Percentiles rank a stretch among this genome's conserved stretches.
phyloP scores from a whole-genome alignment of 306 rosid species.

The peach (Prunus persica) region Prunus_persica_NCBIv2 NC_034009.1:41648501-41649000 shows the following conservation, averaged over 20 bases:
- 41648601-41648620: neutral
- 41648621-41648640: neutral
- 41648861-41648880: too few species aligned
- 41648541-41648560: slow-evolving; percentile 54
- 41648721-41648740: neutral
- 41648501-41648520: slow-evolving; percentile 82
- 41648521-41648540: slow-evolving; percentile 80
- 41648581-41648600: neutral
- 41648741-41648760: neutral
- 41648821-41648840: too few species aligned
- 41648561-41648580: neutral
- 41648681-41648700: neutral
- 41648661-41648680: neutral
- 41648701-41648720: neutral
- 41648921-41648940: too few species aligned
- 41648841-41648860: too few species aligned
- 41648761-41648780: neutral
- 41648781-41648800: neutral
- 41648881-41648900: neutral
- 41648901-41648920: neutral
- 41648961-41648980: neutral
- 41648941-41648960: neutral
- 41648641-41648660: neutral
- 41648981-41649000: neutral
- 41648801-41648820: neutral